Percentiles rank a stretch among this genome's conserved stretches.
Evolutionary conservation across 805 yeast species (phyloP).

Genomic region (Wickerhamiella shivajii): DNA sequence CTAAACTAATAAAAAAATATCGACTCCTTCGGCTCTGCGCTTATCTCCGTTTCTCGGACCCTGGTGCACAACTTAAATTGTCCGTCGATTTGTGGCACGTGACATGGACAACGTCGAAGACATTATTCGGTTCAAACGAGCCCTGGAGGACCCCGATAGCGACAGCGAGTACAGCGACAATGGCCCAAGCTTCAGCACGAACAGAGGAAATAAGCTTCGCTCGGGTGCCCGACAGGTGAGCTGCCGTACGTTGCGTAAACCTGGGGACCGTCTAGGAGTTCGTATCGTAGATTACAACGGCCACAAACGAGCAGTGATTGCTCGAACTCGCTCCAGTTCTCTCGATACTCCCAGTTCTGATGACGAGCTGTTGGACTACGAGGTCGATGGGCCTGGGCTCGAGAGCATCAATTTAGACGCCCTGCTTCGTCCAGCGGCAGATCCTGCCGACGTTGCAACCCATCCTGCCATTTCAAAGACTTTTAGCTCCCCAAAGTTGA

Average conservation of each 20-base stretch:
- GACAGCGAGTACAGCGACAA: conserved; percentile 22
- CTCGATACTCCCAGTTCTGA: conserved; percentile 15
- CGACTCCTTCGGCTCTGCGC: no score
- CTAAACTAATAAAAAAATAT: no score
- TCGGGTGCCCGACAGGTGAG: conserved; percentile 35
- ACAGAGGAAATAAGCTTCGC: conserved; percentile 45
- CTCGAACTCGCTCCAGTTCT: conserved; percentile 10
- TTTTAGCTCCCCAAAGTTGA: conserved; percentile 41
- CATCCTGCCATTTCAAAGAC: conserved; percentile 59
- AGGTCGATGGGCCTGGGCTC: background rate
- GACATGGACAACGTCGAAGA: no score
- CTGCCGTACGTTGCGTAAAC: conserved; percentile 27
- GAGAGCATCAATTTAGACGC: conserved; percentile 36
- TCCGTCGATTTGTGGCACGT: background rate
- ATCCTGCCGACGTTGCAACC: conserved; percentile 62
- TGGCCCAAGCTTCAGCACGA: conserved; percentile 26
- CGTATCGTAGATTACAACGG: conserved; percentile 21
- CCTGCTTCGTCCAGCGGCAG: conserved; percentile 61
- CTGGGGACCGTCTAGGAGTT: conserved; percentile 18
- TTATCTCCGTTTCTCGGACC: no score
- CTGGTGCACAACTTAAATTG: background rate
- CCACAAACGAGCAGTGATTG: conserved; percentile 19
- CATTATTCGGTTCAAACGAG: conserved; percentile 21
- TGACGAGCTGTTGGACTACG: conserved; percentile 29
- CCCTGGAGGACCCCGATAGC: conserved; percentile 19